Evolutionary conservation across 1,139 yeast species (phyloP), one percentile per base, ranked within the genome.

Genomic region (Pichia sp.): DNA sequence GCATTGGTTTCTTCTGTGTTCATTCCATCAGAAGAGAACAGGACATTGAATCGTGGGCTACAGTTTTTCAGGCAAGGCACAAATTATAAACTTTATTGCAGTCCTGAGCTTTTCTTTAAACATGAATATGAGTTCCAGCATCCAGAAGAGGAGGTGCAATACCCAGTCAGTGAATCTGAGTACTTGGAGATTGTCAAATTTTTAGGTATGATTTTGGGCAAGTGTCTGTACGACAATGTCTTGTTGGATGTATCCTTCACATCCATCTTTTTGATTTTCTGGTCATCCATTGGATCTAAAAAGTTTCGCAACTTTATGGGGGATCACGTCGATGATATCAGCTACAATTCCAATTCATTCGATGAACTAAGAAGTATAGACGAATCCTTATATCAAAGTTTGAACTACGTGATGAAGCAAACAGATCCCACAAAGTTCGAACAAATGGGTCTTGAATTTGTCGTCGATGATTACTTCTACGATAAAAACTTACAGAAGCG

Each of bases 181-280:
- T 48, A 49, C 33, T 30, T 50, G 22, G 48, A 50, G 22, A 45
- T 57, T 49, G 40, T 54, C 43, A 67, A 67, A 46, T 87, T 86
- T 50, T 58, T 87, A 47, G 98, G 98, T 1, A 76, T 72, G 59
- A 63, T 87, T 9, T 67, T 91, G 33, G 98, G 97, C 1, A 91
- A 87, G 54, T 87, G 97, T 52, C 63, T 91, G n/a, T 86, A 82
- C 52, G 95, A 85, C 40, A 77, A 78, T 38, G 80, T 87, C 3
- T 64, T 88, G 45, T 74, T 91, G 12, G 95, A 88, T 56, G 73
- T 85, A 19, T 72, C 79, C 14, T 88, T 91, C 67, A 88, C 96
- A 0, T 85, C 93, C 3, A 86, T 87, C 48, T 91, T 91, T 52
- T 58, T 91, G 33, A 79, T 77, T 45, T 30, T 33, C 22, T 37